Evolutionary conservation across 2,329 filamentous ascomycete species (phyloP).

Genomic region (Huntiella savannae): DNA sequence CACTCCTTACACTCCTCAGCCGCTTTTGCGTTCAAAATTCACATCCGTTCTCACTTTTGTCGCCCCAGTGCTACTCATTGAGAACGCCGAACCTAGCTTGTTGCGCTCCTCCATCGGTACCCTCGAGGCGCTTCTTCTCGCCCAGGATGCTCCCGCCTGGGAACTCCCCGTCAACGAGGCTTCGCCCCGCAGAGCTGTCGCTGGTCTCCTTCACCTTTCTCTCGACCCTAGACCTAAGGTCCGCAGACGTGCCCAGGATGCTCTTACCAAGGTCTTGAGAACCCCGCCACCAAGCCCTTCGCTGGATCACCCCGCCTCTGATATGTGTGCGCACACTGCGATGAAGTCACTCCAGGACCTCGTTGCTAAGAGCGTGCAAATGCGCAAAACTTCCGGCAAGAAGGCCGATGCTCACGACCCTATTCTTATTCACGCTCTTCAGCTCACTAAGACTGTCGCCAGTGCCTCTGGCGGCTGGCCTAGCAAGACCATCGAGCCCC

Average conservation of each 20-base stretch:
- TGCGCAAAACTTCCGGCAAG: conserved; percentile 41
- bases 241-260: conserved; percentile 80
- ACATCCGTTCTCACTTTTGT: conserved; percentile 76
- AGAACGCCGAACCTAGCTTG: conserved; percentile 71
- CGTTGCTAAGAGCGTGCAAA: conserved; percentile 38
- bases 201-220: conserved; percentile 66
- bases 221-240: conserved; percentile 85
- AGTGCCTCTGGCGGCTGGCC: conserved; percentile 84
- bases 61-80: conserved; percentile 61
- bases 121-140: conserved; percentile 74
- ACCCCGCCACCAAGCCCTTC: conserved; percentile 79
- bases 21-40: conserved; percentile 86
- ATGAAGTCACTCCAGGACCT: conserved; percentile 63
- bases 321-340: conserved; percentile 88
- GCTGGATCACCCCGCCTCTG: conserved; percentile 81
- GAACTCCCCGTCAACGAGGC: conserved; percentile 66
- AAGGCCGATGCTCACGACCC: conserved; percentile 54
- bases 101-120: conserved; percentile 79
- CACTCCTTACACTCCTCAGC: conserved; percentile 64
- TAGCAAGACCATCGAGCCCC: conserved; percentile 78
- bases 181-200: conserved; percentile 70
- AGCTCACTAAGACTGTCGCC: conserved; percentile 80
- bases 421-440: conserved; percentile 72
- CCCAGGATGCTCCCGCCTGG: conserved; percentile 79
- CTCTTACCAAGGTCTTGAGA: conserved; percentile 62